Evolutionary conservation across 1,284 basidiomycete species (phyloP).

Genomic region (Clitocybe nebularis): DNA sequence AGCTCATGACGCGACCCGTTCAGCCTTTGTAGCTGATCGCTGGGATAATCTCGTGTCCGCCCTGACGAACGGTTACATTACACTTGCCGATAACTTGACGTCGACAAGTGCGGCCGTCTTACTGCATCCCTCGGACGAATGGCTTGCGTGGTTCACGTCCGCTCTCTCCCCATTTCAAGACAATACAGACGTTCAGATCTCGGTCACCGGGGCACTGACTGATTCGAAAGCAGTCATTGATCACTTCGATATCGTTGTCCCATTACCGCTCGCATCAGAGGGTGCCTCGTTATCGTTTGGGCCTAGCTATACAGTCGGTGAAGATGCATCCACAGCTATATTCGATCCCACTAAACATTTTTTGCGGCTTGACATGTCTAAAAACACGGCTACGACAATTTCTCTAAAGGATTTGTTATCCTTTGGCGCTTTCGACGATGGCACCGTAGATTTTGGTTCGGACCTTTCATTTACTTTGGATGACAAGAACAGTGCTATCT

Average conservation of each 20-base stretch:
- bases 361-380: not conserved
- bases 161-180: not conserved
- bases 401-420: not conserved
- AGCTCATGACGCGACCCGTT: not conserved
- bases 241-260: not conserved
- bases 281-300: not conserved
- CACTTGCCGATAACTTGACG: not conserved
- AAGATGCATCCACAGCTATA: not conserved
- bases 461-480: not conserved
- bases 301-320: not conserved
- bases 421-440: not conserved
- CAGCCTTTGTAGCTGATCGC: not conserved
- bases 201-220: not conserved
- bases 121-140: not conserved
- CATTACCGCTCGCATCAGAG: not conserved
- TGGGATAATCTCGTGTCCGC: not conserved
- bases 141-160: not conserved
- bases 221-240: not conserved
- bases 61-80: not conserved
- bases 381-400: not conserved
- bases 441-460: not conserved
- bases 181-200: not conserved
- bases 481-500: not conserved
- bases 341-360: not conserved
- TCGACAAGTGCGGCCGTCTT: not conserved